Percentiles rank a stretch among this genome's conserved stretches.
These are phyloP conservation scores for Pichia sp. DNA, from an alignment of 1,139 yeast species.

Conservation along the genomic window DNA sequence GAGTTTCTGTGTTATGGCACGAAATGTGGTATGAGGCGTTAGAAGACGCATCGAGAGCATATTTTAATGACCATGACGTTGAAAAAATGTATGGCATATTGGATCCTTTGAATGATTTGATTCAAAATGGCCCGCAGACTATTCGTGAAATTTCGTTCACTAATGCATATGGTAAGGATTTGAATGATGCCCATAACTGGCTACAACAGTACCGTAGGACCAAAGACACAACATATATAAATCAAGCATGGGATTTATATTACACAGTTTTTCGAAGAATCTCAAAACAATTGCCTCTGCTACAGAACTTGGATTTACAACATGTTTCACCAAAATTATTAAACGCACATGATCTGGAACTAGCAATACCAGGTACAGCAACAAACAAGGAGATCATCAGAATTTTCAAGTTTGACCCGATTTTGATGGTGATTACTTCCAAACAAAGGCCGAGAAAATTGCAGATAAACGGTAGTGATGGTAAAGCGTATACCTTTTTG, in stretches of 20 bases:
- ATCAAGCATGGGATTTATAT: constrained; percentile 97
- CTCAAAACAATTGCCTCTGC: constrained; percentile 79
- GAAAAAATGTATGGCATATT: constrained; percentile 90
- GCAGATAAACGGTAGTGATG: constrained; percentile 79
- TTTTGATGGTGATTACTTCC: constrained; percentile 82
- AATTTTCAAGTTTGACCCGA: constrained; percentile 72
- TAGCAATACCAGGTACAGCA: constrained; percentile 90
- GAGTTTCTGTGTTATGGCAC: constrained; percentile 96
- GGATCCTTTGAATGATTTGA: constrained; percentile 79
- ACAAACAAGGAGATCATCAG: constrained; percentile 77
- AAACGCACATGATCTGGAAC: constrained; percentile 68
- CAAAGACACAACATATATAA: constrained; percentile 78
- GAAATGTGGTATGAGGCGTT: constrained; percentile 98
- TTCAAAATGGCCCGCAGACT: constrained; percentile 86
- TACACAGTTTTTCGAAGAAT: constrained; percentile 90
- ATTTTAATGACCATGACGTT: constrained; percentile 90
- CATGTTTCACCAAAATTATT: constrained; percentile 88
- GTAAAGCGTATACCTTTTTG: constrained; percentile 72
- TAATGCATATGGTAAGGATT: constrained; percentile 88
- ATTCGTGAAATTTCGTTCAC: constrained; percentile 89
- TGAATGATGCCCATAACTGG: constrained; percentile 93
- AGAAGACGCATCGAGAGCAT: constrained; percentile 91
- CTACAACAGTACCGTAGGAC: constrained; percentile 76
- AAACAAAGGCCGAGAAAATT: constrained; percentile 92
- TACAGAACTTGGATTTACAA: constrained; percentile 80